Base-by-base conservation (phyloP, 345 rosid genomes). In the Melastoma malabathricum region DNA sequence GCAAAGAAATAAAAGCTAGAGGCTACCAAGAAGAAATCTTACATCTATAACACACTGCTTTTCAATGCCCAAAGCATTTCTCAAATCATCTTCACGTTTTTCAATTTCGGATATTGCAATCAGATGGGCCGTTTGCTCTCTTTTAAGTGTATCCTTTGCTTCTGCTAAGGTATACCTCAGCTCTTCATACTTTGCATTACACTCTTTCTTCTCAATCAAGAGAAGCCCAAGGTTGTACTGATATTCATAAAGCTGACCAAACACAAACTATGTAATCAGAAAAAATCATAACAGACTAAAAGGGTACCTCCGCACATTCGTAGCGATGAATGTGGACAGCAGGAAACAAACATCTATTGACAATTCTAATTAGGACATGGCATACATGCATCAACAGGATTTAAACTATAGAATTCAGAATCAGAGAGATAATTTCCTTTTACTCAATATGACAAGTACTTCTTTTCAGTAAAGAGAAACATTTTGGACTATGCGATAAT, bases 141-240 rank as follows among this genome's bases (percentile, higher is more conserved):
- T 80, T 59, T 73, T 79, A 13, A 82, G 77, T 17, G 74, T 67
- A 48, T 84, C 87, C 59, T 75, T 76, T 0, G 70, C 76, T 53
- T 87, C 97, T 25, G 64, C 61, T 57, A 82, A 31, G 25, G 71
- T 79, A 20, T 66, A 72, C 47, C 55, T 76, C 56, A 92, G 82
- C 46, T 82, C 85, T 52, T 84, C 96, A 59, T 55, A 68, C 70
- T 75, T 76, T 22, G 78, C 68, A 64, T 57, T 63, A 95, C 98
- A 92, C 20, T 87, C 95, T 68, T 77, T 84, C 64, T 92, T 76
- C 79, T 92, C 98, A 27, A 92, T 74, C 69, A 92, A 71, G 53
- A 92, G 87, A 62, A 92, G 85, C 27, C 96, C 98, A 95, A 92
- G 76, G 56, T 76, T 87, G 67, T 86, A 86, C 52, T 90, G 98